A percentile compares a stretch with the other conserved stretches of the same genome.
Conservation (phyloP, 2,329 filamentous ascomycete species). For the Sporothrix inflata region DNA sequence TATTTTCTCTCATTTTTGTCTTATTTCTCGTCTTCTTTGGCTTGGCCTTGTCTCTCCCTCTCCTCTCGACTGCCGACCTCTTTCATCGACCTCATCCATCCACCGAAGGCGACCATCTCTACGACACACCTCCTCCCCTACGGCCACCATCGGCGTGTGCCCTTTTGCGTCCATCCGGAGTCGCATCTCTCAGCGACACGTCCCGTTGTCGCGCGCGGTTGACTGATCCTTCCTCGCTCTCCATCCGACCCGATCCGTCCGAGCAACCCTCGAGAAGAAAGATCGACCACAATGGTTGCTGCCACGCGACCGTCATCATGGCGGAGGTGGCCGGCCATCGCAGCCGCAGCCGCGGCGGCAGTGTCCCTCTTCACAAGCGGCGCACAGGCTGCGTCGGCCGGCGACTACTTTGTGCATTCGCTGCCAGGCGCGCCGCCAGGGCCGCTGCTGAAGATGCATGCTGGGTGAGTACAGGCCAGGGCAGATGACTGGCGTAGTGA, state of each 20-base stretch:
- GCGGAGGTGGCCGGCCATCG: conserved; percentile 37
- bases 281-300: conserved; percentile 15
- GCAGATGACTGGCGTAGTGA: not conserved
- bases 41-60: not conserved
- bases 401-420: conserved; percentile 86
- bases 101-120: not conserved
- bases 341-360: conserved; percentile 45
- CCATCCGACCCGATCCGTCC: not conserved
- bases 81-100: not conserved
- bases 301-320: conserved; percentile 32
- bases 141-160: conserved; percentile 4
- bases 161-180: not conserved
- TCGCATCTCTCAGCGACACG: not conserved
- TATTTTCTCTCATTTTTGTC: not conserved
- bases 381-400: conserved; percentile 57
- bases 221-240: not conserved
- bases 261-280: not conserved
- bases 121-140: not conserved
- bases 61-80: not conserved
- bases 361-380: conserved; percentile 44
- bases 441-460: conserved; percentile 92
- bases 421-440: conserved; percentile 82
- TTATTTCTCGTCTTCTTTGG: not conserved
- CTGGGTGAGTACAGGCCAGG: conserved; percentile 68
- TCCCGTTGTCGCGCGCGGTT: not conserved